Conservation (phyloP, 805 yeast species). For the Metschnikowia similis region DNA sequence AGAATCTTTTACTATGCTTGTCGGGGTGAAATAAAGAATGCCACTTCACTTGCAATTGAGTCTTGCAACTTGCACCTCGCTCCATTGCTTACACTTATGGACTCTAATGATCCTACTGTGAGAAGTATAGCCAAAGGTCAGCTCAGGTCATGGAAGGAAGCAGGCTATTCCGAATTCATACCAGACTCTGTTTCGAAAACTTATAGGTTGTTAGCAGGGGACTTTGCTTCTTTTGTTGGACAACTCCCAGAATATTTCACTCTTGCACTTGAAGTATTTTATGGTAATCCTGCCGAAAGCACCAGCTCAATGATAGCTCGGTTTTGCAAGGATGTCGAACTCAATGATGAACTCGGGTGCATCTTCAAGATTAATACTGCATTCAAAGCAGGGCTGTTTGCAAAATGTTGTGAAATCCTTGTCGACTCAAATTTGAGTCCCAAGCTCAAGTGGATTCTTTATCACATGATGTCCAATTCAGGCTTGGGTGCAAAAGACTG, state of each 20-base stretch:
- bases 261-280: constrained; percentile 58
- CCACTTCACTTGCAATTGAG: constrained; percentile 57
- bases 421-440: constrained; percentile 23
- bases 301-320: constrained; percentile 6
- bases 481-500: constrained; percentile 7
- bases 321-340: background rate
- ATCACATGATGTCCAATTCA: constrained; percentile 34
- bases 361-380: constrained; percentile 19
- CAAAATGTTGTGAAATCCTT: constrained; percentile 8
- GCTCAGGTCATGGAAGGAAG: constrained; percentile 59
- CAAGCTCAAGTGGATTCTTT: constrained; percentile 50
- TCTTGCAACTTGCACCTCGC: constrained; percentile 68
- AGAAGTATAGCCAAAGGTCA: constrained; percentile 55
- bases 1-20: constrained; percentile 47
- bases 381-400: constrained; percentile 3
- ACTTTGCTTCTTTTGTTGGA: constrained; percentile 32
- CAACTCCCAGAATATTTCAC: constrained; percentile 64
- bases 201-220: constrained; percentile 61
- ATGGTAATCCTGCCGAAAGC: constrained; percentile 41
- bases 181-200: constrained; percentile 55
- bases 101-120: constrained; percentile 63
- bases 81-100: constrained; percentile 61
- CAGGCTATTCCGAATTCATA: constrained; percentile 38
- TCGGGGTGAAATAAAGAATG: constrained; percentile 55
- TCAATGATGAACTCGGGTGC: background rate